Percentiles rank a stretch among this genome's conserved stretches.
Evolutionary conservation across 495 filamentous ascomycete species (phyloP).

Genomic region (Neohortaea acidophila): DNA sequence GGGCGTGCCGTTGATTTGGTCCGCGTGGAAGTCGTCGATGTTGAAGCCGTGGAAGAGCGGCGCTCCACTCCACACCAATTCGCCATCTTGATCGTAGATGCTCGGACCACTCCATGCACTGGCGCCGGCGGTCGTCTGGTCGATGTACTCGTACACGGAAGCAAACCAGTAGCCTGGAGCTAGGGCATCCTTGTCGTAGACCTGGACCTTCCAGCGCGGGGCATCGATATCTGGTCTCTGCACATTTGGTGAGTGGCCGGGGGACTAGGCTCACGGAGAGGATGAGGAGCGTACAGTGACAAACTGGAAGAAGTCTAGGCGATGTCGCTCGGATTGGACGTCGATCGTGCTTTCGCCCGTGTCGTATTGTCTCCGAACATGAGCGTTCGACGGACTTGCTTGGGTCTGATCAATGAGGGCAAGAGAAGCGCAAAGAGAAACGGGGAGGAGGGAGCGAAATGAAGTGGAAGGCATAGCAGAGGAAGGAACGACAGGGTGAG

Average conservation of each 20-base stretch:
- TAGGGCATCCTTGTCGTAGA: too few relatives aligned
- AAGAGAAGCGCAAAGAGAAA: too few relatives aligned
- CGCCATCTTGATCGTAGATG: background rate
- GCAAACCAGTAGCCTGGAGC: too few relatives aligned
- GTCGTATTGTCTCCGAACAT: background rate
- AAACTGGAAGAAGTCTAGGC: background rate
- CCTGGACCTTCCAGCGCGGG: background rate
- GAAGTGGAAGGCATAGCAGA: too few relatives aligned
- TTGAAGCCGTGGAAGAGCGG: constrained; percentile 1
- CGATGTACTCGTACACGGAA: background rate
- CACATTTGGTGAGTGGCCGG: background rate
- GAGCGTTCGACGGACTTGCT: too few relatives aligned
- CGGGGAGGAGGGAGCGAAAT: too few relatives aligned
- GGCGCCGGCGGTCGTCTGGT: background rate
- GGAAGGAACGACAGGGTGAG: too few relatives aligned
- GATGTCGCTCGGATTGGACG: background rate
- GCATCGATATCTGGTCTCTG: background rate
- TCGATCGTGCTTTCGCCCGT: background rate
- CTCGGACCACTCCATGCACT: background rate
- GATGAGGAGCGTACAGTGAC: background rate
- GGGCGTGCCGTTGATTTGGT: too few relatives aligned
- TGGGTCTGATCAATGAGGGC: too few relatives aligned
- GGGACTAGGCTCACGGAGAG: too few relatives aligned
- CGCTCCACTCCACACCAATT: constrained; percentile 3
- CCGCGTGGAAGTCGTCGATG: background rate